phyloP scores from a whole-genome alignment of 495 filamentous ascomycete genomes.

The Usnea hakonensis region DNA sequence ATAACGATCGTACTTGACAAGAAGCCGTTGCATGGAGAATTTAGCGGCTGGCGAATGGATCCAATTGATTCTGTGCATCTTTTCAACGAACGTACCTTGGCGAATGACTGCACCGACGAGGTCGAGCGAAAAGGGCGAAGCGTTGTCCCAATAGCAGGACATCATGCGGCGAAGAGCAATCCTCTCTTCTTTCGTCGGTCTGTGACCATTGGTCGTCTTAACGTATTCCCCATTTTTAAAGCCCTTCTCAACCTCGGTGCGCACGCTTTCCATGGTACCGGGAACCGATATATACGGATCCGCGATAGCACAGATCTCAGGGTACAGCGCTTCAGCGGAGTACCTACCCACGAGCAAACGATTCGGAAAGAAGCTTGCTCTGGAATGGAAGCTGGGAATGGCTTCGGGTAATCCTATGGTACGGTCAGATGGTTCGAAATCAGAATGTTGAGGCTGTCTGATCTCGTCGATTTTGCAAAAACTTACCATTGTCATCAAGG shows the following conservation, averaged over 20 bases:
- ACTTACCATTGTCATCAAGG: too few relatives aligned
- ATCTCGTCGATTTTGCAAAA: too few relatives aligned
- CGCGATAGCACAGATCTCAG: background rate
- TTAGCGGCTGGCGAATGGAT: slow-evolving; percentile 56
- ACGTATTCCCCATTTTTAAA: slow-evolving; percentile 27
- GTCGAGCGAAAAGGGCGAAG: slow-evolving; percentile 61
- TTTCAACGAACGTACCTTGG: slow-evolving; percentile 70
- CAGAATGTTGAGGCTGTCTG: too few relatives aligned
- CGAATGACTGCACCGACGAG: slow-evolving; percentile 72
- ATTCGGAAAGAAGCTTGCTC: too few relatives aligned
- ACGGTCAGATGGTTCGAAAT: too few relatives aligned
- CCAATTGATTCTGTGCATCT: slow-evolving; percentile 75
- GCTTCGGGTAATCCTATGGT: too few relatives aligned
- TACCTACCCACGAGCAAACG: too few relatives aligned
- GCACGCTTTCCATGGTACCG: slow-evolving; percentile 29
- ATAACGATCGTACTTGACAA: slow-evolving; percentile 65
- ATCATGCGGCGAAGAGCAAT: slow-evolving; percentile 64
- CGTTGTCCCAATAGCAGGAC: slow-evolving; percentile 72
- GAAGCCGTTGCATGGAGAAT: slow-evolving; percentile 57
- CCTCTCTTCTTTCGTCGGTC: slow-evolving; percentile 30
- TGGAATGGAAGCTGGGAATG: too few relatives aligned
- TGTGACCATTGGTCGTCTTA: slow-evolving; percentile 24
- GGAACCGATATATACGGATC: background rate
- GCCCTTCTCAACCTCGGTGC: slow-evolving; percentile 32
- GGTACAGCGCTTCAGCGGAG: too few relatives aligned